Evolutionary conservation across 2,329 filamentous ascomycete species (phyloP), one percentile per base, ranked within the genome.

Genomic region (Monosporascus sp.): DNA sequence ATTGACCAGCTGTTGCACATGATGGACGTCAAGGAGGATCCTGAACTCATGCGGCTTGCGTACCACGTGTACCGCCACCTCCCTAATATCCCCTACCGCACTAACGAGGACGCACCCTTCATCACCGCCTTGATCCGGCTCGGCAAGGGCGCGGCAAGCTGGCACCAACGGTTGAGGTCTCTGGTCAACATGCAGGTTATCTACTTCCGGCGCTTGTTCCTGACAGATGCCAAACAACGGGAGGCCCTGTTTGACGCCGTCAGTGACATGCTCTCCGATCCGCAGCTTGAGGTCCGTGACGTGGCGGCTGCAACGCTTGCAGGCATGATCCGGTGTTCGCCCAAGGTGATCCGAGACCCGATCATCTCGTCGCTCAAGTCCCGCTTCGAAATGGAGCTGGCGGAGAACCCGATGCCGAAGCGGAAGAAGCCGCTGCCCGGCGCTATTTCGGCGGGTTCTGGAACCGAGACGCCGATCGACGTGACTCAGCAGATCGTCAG

Each of bases 1-100:
- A 94, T 96, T 69, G 89, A 94, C 63, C 89, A 97, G 68, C 82
- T 99, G 15, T 76, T 99, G 50, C 92, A 99, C 75, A 99, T 99
- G 94, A 99, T 99, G 93, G 94, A 99, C 66, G 90, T 99, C 68
- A 97, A 97, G 70, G 94, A 99, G 70, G 94, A 99, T 64, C 91
- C 90, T 0, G 95, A 99, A 70, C 80, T 99, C 2, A 95, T 97
- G 77, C 87, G 89, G 9, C 80, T 97, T 8, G 93, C 94, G 0
- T 99, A 97, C 67, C 91, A 96, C 65, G 94, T 99, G 42, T 99
- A 97, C 76, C 88, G 93, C 6, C 93, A 99, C 66, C 76, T 99
- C 17, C 91, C 94, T 15, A 99, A 99, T 68, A 90, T 99, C 52
- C 92, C 94, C 0, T 93, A 97, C 73, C 86, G 89, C 2, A 82